Evolutionary conservation across 2,329 filamentous ascomycete species (phyloP).

Genomic region (Epichloe gansuensis): DNA sequence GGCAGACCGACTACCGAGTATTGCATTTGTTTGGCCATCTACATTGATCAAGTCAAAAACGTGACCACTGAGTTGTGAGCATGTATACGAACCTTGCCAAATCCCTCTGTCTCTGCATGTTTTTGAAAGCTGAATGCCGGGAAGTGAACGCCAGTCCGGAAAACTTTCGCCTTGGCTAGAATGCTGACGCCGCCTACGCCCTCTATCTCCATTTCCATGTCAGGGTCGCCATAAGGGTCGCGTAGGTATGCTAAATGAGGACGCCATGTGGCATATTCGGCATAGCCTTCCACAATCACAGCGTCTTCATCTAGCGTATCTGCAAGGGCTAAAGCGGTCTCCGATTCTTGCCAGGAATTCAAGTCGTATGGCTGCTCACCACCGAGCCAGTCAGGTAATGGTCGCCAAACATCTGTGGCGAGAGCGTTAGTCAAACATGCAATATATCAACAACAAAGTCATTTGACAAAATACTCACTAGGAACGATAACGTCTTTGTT

Average conservation of each 20-base stretch:
- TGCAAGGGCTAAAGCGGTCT: constrained; percentile 84
- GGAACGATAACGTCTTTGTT: constrained; percentile 98
- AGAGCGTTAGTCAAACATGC: constrained; percentile 13
- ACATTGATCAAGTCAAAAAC: not conserved
- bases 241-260: constrained; percentile 93
- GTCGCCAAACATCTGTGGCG: constrained; percentile 78
- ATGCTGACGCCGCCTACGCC: constrained; percentile 97
- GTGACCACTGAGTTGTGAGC: not conserved
- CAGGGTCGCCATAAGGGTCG: constrained; percentile 92
- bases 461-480: constrained; percentile 49
- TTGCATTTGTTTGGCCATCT: constrained; percentile 97
- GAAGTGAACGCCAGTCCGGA: constrained; percentile 91
- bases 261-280: constrained; percentile 96
- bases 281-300: constrained; percentile 97
- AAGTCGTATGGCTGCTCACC: constrained; percentile 97
- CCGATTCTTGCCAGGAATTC: constrained; percentile 98
- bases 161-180: constrained; percentile 88
- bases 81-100: constrained; percentile 69
- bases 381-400: constrained; percentile 96
- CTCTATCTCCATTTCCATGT: constrained; percentile 99
- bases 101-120: constrained; percentile 95
- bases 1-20: constrained; percentile 92
- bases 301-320: constrained; percentile 96
- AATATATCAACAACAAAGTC: not conserved
- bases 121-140: constrained; percentile 98